A percentile compares a stretch with the other conserved stretches of the same genome.
Conservation (phyloP, 257 asterid species). For the Cynanchum wilfordii region DNA sequence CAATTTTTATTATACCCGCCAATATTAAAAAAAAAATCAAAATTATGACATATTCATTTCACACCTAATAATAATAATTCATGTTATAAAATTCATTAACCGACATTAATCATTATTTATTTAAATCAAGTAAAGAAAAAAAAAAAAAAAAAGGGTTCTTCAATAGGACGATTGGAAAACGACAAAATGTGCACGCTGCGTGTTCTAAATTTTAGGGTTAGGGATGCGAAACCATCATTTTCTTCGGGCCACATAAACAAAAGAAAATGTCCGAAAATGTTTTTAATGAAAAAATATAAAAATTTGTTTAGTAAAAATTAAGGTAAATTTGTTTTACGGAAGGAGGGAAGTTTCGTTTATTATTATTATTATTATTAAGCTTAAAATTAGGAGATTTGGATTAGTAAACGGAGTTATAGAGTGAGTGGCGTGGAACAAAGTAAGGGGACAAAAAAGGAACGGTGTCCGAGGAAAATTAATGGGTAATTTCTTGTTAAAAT, state of each 20-base stretch:
- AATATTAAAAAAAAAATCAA: too few species aligned
- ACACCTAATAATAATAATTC: too few species aligned
- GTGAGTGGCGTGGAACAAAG: neutral
- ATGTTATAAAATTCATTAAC: neutral
- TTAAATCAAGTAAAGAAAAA: neutral
- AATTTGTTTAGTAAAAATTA: too few species aligned
- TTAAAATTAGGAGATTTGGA: neutral
- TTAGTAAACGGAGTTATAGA: neutral
- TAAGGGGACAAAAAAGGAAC: slow-evolving; percentile 16
- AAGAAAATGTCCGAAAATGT: neutral
- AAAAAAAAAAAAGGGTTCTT: neutral
- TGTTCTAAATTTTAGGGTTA: slow-evolving; percentile 10
- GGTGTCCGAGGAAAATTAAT: slow-evolving; percentile 4
- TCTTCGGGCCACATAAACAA: neutral
- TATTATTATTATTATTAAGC: too few species aligned
- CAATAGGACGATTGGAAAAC: neutral
- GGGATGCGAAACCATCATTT: slow-evolving; percentile 8
- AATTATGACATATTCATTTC: too few species aligned
- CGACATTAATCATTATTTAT: neutral
- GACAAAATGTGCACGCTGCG: neutral
- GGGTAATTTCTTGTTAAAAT: neutral
- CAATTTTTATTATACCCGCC: too few species aligned
- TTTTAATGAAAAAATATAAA: too few species aligned
- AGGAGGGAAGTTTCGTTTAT: too few species aligned
- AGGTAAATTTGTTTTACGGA: too few species aligned